Conservation (phyloP, 1,284 basidiomycete genomes). For the Pholiota adiposa region DNA sequence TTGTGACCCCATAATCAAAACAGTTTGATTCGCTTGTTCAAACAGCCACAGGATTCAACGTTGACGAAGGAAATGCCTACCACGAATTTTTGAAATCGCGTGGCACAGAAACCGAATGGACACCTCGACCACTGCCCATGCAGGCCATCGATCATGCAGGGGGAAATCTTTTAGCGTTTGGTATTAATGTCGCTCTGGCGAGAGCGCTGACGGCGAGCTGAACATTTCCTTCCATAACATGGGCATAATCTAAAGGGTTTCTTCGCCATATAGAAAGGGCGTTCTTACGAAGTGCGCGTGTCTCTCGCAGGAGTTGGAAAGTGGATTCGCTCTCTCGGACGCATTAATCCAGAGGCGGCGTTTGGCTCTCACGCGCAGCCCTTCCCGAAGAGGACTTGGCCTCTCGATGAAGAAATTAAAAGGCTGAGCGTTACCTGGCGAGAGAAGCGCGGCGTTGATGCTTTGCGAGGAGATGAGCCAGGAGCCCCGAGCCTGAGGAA, state of each 20-base stretch:
- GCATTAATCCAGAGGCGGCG: conserved; percentile 41
- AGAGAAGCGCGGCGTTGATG: conserved; percentile 22
- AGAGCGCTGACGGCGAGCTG: conserved; percentile 53
- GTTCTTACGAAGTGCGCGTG: conserved; percentile 64
- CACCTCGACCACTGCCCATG: conserved; percentile 58
- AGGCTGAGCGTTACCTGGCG: conserved; percentile 32
- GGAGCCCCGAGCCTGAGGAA: background rate
- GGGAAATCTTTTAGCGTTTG: conserved; percentile 64
- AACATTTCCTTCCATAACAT: background rate
- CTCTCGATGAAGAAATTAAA: conserved; percentile 43
- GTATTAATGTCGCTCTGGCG: conserved; percentile 58
- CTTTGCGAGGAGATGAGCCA: background rate
- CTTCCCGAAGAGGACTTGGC: conserved; percentile 36
- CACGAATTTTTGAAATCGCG: conserved; percentile 31
- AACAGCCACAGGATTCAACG: conserved; percentile 66
- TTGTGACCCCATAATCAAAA: background rate
- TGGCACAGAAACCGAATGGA: conserved; percentile 19
- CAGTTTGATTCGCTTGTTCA: conserved; percentile 75
- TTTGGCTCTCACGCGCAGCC: conserved; percentile 41
- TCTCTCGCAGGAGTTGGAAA: conserved; percentile 59
- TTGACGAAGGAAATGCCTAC: conserved; percentile 57
- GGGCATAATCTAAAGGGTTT: background rate
- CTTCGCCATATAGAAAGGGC: conserved; percentile 52
- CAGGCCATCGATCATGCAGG: conserved; percentile 69
- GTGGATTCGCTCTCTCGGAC: conserved; percentile 61